phyloP scores from a whole-genome alignment of 139 green algal species.

The Asterochloris sp. region DNA sequence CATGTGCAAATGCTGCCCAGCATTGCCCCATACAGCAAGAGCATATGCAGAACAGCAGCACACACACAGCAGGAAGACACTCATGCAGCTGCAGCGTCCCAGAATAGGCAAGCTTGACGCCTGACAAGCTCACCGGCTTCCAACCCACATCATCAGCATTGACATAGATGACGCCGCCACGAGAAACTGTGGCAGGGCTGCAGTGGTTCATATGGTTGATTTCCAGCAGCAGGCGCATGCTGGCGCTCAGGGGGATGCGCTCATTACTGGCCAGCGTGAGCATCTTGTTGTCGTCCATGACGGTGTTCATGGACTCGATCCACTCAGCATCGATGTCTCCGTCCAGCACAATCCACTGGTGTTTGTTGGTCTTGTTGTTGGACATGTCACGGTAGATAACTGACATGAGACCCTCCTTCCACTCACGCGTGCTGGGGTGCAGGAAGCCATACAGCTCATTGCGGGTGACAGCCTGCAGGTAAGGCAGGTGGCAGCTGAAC shows the following conservation, averaged over 20 bases:
- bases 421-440: constrained; percentile 84
- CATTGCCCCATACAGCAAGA: too few relatives aligned
- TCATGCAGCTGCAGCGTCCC: too few relatives aligned
- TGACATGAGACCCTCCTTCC: constrained; percentile 90
- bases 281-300: constrained; percentile 93
- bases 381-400: constrained; percentile 84
- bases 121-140: constrained; percentile 52
- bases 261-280: constrained; percentile 92
- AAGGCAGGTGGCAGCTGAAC: too few relatives aligned
- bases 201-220: constrained; percentile 79
- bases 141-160: constrained; percentile 87
- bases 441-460: constrained; percentile 94
- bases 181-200: constrained; percentile 88
- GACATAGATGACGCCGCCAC: constrained; percentile 90
- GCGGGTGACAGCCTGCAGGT: constrained; percentile 67
- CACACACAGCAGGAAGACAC: too few relatives aligned
- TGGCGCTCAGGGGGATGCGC: constrained; percentile 82
- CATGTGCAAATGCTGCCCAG: too few relatives aligned
- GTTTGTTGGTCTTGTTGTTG: constrained; percentile 71
- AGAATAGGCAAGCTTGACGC: too few relatives aligned
- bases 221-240: constrained; percentile 90
- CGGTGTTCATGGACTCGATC: constrained; percentile 91
- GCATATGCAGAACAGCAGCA: too few relatives aligned
- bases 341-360: constrained; percentile 97
- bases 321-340: constrained; percentile 92